A percentile compares a stretch with the other conserved stretches of the same genome.
Conservation (phyloP, 1,284 basidiomycete species). For the Irpex rosettiformis region DNA sequence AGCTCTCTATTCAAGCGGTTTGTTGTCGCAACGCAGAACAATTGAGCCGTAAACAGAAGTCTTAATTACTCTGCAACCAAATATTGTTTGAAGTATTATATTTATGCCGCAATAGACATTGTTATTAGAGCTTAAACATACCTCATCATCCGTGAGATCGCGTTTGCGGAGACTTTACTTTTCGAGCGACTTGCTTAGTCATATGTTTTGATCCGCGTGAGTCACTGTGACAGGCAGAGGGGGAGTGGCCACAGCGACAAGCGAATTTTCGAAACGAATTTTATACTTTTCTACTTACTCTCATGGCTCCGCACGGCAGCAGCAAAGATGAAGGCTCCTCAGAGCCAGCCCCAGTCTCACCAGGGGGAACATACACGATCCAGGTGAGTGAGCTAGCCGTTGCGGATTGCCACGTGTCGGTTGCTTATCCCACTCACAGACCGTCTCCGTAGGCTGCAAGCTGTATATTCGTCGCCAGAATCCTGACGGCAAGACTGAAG, state of each 20-base stretch:
- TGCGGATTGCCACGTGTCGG: constrained; percentile 5
- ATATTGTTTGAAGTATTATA: too few species aligned
- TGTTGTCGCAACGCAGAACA: not conserved
- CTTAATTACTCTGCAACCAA: not conserved
- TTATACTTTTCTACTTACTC: not conserved
- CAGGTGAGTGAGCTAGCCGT: constrained; percentile 15
- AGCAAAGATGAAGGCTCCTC: constrained; percentile 15
- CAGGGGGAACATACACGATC: constrained; percentile 16
- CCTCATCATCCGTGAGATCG: not conserved
- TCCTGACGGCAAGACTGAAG: constrained; percentile 72
- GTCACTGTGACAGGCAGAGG: constrained; percentile 21
- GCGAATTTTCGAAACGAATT: not conserved
- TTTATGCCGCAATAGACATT: too few species aligned
- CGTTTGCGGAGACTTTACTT: constrained; percentile 1
- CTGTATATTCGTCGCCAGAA: constrained; percentile 83
- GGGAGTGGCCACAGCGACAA: constrained; percentile 1
- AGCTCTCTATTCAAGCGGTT: constrained; percentile 13
- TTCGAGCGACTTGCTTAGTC: constrained; percentile 19
- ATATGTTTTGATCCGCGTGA: constrained; percentile 44
- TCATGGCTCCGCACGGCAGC: constrained; percentile 19
- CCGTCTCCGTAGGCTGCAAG: constrained; percentile 89
- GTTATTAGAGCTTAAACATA: not conserved
- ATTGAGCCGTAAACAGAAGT: not conserved
- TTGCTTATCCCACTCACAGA: constrained; percentile 43
- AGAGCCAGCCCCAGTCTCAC: constrained; percentile 16